phyloP scores from a whole-genome alignment of 2,329 filamentous ascomycete species.

The Aspergillus glaucus region DNA sequence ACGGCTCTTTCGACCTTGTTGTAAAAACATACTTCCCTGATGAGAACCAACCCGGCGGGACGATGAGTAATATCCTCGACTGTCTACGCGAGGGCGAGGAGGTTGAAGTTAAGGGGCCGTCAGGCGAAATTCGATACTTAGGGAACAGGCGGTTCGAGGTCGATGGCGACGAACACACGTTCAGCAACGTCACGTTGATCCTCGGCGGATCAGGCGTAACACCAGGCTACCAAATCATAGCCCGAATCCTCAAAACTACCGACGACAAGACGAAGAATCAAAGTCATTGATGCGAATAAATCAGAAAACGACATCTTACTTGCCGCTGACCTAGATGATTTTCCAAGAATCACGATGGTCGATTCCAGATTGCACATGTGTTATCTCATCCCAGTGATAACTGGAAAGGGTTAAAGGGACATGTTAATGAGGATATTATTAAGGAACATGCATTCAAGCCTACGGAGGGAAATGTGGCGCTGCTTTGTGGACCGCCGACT shows the following conservation, averaged over 20 bases:
- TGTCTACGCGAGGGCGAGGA: conserved; percentile 44
- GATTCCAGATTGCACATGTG: conserved; percentile 9
- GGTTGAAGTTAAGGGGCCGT: conserved; percentile 45
- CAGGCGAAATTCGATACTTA: conserved; percentile 47
- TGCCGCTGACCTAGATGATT: conserved; percentile 5
- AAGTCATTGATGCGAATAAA: conserved; percentile 13
- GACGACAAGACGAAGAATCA: conserved; percentile 32
- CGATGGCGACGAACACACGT: conserved; percentile 35
- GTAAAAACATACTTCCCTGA: conserved; percentile 50
- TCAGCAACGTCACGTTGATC: conserved; percentile 43
- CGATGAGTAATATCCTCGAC: conserved; percentile 49
- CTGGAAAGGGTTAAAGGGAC: conserved; percentile 8
- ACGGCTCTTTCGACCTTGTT: conserved; percentile 44
- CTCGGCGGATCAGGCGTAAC: conserved; percentile 49
- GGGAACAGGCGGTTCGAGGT: conserved; percentile 44
- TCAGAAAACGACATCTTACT: conserved; percentile 9
- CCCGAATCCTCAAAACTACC: conserved; percentile 38
- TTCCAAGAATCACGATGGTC: conserved; percentile 1
- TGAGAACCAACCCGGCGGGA: conserved; percentile 45
- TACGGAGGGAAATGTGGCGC: conserved; percentile 34
- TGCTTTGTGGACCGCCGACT: conserved; percentile 46
- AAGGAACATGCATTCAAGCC: conserved; percentile 22
- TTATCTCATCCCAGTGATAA: conserved; percentile 4
- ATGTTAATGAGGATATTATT: conserved; percentile 7
- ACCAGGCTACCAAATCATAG: conserved; percentile 47